A percentile compares a stretch with the other conserved stretches of the same genome.
These are phyloP conservation scores for Trametes sp. DNA, from an alignment of 1,284 basidiomycete genomes.

Conservation along the genomic window DNA sequence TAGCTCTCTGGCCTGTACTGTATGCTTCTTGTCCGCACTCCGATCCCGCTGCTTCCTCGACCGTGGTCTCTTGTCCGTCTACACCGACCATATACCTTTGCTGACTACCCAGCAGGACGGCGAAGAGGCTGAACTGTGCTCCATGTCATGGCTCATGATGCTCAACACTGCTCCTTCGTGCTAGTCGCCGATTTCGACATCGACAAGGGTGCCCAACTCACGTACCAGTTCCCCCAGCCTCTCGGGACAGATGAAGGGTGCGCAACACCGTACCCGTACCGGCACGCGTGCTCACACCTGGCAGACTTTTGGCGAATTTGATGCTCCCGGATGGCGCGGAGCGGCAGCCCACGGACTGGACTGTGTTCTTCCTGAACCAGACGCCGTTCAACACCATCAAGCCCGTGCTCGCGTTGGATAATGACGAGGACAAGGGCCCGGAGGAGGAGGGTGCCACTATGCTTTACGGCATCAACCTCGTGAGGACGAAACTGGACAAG, in stretches of 20 bases:
- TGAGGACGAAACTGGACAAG: slow-evolving; percentile 95
- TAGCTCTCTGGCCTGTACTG: background rate
- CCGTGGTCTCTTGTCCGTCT: background rate
- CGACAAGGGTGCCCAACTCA: slow-evolving; percentile 87
- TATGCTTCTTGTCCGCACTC: too few relatives aligned
- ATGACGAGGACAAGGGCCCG: slow-evolving; percentile 47
- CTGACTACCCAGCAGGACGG: background rate
- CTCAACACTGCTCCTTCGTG: slow-evolving; percentile 88
- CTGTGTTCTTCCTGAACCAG: slow-evolving; percentile 97
- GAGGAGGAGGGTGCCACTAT: slow-evolving; percentile 56
- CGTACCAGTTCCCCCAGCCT: slow-evolving; percentile 93
- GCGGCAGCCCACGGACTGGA: slow-evolving; percentile 95
- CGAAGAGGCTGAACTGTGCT: background rate
- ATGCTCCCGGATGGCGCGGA: slow-evolving; percentile 99
- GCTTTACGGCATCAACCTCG: slow-evolving; percentile 92
- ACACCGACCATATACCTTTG: background rate
- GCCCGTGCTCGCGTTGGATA: slow-evolving; percentile 80
- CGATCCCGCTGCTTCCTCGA: background rate
- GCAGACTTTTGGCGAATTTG: slow-evolving; percentile 90
- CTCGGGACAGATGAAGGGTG: slow-evolving; percentile 93
- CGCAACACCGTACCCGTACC: slow-evolving; percentile 35
- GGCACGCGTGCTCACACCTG: background rate
- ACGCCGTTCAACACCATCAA: slow-evolving; percentile 86
- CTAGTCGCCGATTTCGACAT: slow-evolving; percentile 97
- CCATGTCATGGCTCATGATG: slow-evolving; percentile 47